Evolutionary conservation across 805 yeast species (phyloP).

Genomic region (Yarrowia hollandica): DNA sequence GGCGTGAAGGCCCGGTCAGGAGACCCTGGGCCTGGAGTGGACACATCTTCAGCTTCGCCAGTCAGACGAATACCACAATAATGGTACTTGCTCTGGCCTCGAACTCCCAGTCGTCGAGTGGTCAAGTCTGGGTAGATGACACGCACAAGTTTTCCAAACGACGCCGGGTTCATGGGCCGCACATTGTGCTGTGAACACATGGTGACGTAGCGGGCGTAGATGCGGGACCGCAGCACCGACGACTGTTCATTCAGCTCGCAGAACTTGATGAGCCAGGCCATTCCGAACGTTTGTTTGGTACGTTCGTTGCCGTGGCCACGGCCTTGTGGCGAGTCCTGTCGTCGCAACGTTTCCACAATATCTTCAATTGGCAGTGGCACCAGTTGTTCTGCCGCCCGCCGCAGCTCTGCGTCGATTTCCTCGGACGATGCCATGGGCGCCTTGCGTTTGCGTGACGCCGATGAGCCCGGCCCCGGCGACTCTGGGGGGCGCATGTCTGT

Average conservation of each 20-base stretch:
- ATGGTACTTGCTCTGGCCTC: conserved; percentile 82
- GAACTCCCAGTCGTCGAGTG: conserved; percentile 76
- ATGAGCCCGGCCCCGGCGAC: conserved; percentile 4
- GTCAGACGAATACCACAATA: conserved; percentile 69
- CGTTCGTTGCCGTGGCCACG: conserved; percentile 37
- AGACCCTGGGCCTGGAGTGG: conserved; percentile 10
- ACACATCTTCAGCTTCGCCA: conserved; percentile 38
- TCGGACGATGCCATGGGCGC: conserved; percentile 29
- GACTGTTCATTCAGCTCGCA: conserved; percentile 54
- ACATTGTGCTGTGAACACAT: conserved; percentile 56
- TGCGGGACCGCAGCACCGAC: conserved; percentile 63
- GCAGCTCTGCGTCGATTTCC: conserved; percentile 32
- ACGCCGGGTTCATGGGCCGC: conserved; percentile 69
- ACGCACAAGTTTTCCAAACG: conserved; percentile 72
- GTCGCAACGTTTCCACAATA: conserved; percentile 32
- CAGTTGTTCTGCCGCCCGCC: conserved; percentile 30
- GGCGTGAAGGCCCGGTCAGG: conserved; percentile 25
- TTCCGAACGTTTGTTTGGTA: conserved; percentile 66
- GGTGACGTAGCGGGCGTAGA: conserved; percentile 66
- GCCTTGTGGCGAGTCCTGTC: conserved; percentile 30
- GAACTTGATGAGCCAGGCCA: conserved; percentile 72
- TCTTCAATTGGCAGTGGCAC: conserved; percentile 31
- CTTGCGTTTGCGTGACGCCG: conserved; percentile 21
- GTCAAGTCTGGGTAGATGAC: conserved; percentile 64
- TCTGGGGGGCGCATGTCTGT: conserved; percentile 8